phyloP scores from a whole-genome alignment of 345 rosid genomes.

The Diplotaxis tenuifolia region DNA sequence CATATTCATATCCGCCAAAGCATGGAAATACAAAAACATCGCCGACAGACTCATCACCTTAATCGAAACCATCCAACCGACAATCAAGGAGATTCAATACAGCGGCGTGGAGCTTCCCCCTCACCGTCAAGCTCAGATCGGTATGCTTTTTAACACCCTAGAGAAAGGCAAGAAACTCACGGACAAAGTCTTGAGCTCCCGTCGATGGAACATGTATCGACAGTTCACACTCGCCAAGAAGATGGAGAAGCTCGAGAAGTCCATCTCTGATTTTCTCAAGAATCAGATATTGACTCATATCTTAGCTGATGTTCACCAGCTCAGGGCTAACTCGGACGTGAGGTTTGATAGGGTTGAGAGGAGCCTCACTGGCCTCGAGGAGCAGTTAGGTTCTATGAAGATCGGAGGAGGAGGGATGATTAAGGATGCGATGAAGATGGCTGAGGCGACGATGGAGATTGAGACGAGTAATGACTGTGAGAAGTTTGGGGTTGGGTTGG shows the following conservation, averaged over 20 bases:
- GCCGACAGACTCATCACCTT: conserved; percentile 42
- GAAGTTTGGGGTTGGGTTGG: conserved; percentile 48
- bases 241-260: conserved; percentile 72
- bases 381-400: conserved; percentile 57
- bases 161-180: conserved; percentile 51
- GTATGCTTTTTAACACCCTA: conserved; percentile 45
- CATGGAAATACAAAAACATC: conserved; percentile 44
- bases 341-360: conserved; percentile 54
- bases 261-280: conserved; percentile 39
- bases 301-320: conserved; percentile 65
- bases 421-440: conserved; percentile 52
- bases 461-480: conserved; percentile 32
- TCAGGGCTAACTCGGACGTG: conserved; percentile 44
- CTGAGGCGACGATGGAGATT: conserved; percentile 45
- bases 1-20: conserved; percentile 34
- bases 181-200: conserved; percentile 38
- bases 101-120: conserved; percentile 77
- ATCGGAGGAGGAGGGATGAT: conserved; percentile 67
- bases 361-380: conserved; percentile 37
- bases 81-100: conserved; percentile 63
- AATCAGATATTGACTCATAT: conserved; percentile 47
- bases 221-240: conserved; percentile 48
- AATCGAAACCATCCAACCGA: conserved; percentile 45
- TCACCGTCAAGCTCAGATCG: conserved; percentile 65
- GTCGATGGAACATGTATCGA: conserved; percentile 66